Evolutionary conservation across 192 early-diverging fungal genomes (phyloP), one percentile per base, ranked within the genome.

Genomic region (Chytriomyces hyalinus): DNA sequence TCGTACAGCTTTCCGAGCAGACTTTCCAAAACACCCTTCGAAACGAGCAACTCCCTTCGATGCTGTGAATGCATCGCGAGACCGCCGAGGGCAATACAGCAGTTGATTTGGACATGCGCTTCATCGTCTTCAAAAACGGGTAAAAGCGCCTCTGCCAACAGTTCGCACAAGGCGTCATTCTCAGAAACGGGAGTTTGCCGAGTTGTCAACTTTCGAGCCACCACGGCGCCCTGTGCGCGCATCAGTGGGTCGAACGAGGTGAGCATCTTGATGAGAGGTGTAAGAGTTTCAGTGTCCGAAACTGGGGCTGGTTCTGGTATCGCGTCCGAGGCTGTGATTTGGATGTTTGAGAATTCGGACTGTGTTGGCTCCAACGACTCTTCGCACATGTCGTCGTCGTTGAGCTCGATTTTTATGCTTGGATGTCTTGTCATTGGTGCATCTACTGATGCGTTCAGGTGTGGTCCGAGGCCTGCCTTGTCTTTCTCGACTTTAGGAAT

Each of bases 221-320:
- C 17, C 15, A 67, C 66, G 1, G 47, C 46, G 8, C 36, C 66
- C 20, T 48, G 24, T 9, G 66, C 8, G 22, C 66, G 22, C 10
- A 46, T 47, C 36, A 15, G 36, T 13, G 66, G 11, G 13, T 67
- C 66, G 15, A 22, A 22, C 17, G 66, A 67, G 9, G 8, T 48
- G 44, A 67, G 66, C 66, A 67, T 43, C 22, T 67, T 67, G n/a
- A 67, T 47, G 11, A 67, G 22, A n/a, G 66, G 66, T 15, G 66
- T 36, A 11, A 67, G 47, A 9, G 66, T 67, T 2, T 67, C 66
- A 43, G 11, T 67, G 36, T 67, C 66, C 8, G 44, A 11, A 11
- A 43, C 47, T 65, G 63, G 20, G 26, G 63, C 11, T 65, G 17
- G 63, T 24, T 28, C n/a, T 24, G 11, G 20, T n/a, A 59, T 59